Evolutionary conservation across 352 stramenopile species (phyloP), one percentile per base, ranked within the genome.

Genomic region (Hyaloperonospora arabidopsidis): DNA sequence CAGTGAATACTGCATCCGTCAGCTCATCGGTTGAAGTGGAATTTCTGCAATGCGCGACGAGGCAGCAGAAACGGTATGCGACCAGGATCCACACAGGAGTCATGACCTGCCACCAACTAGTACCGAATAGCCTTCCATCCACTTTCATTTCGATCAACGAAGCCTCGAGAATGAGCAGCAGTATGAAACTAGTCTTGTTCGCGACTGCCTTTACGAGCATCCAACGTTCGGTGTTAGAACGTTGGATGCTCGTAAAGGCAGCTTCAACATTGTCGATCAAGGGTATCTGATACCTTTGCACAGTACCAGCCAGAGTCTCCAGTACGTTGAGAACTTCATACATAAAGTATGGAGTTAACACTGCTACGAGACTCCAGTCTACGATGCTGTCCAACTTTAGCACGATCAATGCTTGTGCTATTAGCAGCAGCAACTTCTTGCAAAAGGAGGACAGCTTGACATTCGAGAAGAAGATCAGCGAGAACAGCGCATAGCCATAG

Each of bases 41-140:
- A 40, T 65, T 66, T 35, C 80, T 59, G 56, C 82, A 89, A 17
- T 70, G 72, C 45, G 72, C 67, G 25, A 87, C 61, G 10, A 76
- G 70, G 19, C 70, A 63, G 41, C 54, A 76, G 35, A 76, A 59
- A 46, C 76, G 79, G 47, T 87, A 86, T 10, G 17, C 49, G 10
- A 84, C 54, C 45, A 83, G 73, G 32, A 89, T 49, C 79, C 82
- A 92, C 23, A 92, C 60, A 13, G 82, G 82, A 19, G 76, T 55
- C 57, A 92, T 78, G 41, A 89, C 76, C 23, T 72, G 46, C 82
- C 79, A 90, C 82, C 79, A 92, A 47, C 53, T 87, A 12, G 59
- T 61, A 19, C 59, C 59, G 13, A 63, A 59, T 18, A 92, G 52
- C 17, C 59, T 61, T 13, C 63, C 59, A 44, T 92, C 78, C 10